These are phyloP conservation scores for Fusarium globosum DNA, from an alignment of 2,329 filamentous ascomycete genomes.

Conservation along the genomic window DNA sequence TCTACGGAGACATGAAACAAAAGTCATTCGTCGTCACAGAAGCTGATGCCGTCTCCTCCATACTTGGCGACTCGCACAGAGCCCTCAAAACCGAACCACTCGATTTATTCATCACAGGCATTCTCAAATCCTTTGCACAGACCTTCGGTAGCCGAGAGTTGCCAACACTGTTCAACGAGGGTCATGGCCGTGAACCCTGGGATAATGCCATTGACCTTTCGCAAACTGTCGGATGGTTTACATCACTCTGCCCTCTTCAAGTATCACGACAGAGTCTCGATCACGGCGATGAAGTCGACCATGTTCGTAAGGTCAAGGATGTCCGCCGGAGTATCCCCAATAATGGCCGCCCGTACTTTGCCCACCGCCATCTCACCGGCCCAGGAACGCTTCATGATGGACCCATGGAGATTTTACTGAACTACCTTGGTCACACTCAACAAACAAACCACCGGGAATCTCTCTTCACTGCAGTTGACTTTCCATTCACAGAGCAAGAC, in stretches of 20 bases:
- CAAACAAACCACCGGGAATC: background rate
- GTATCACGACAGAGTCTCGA: constrained; percentile 6
- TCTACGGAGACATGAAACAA: constrained; percentile 15
- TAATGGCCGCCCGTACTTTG: constrained; percentile 32
- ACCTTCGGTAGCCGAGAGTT: constrained; percentile 50
- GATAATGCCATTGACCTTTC: constrained; percentile 50
- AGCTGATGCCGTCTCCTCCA: background rate
- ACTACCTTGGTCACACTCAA: constrained; percentile 25
- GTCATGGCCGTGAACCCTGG: constrained; percentile 56
- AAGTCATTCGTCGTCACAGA: constrained; percentile 20
- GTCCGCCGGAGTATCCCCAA: constrained; percentile 11
- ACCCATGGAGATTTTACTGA: constrained; percentile 26
- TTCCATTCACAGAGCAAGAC: constrained; percentile 8
- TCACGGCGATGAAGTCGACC: constrained; percentile 6
- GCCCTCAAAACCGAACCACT: constrained; percentile 51
- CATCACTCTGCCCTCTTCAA: constrained; percentile 52
- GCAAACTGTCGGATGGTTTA: constrained; percentile 59
- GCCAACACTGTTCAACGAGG: constrained; percentile 54
- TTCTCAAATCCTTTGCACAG: constrained; percentile 49
- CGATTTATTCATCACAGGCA: constrained; percentile 52
- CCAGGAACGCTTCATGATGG: background rate
- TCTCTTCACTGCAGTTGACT: background rate
- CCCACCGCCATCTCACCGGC: constrained; percentile 5
- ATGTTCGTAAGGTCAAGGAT: constrained; percentile 23
- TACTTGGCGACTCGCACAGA: constrained; percentile 43